A percentile compares a stretch with the other conserved stretches of the same genome.
These are phyloP conservation scores for Aspergillus pseudoterreus DNA, from an alignment of 2,329 filamentous ascomycete genomes.

Conservation along the genomic window DNA sequence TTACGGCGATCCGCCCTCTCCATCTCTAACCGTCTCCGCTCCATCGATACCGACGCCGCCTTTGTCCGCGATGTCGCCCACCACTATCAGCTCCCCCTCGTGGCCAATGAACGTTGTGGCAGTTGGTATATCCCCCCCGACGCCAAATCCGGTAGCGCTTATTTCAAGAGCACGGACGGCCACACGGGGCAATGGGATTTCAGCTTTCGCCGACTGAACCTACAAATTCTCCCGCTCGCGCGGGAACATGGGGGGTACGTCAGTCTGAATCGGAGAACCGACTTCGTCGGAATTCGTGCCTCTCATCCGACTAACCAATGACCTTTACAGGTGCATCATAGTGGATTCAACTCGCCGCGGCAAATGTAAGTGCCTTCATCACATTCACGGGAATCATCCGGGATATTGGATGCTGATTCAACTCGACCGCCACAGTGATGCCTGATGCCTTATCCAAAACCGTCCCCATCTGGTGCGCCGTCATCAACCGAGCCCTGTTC, in stretches of 20 bases:
- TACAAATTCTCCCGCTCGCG: conserved; percentile 71
- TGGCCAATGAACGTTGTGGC: conserved; percentile 93
- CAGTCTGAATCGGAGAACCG: background rate
- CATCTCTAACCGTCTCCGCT: conserved; percentile 75
- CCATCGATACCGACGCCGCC: conserved; percentile 69
- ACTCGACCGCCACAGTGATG: conserved; percentile 57
- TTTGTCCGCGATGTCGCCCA: conserved; percentile 64
- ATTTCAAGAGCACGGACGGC: conserved; percentile 98
- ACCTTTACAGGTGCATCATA: conserved; percentile 56
- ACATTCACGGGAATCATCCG: conserved; percentile 6
- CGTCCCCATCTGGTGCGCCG: conserved; percentile 86
- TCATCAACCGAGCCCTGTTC: conserved; percentile 78
- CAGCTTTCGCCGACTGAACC: conserved; percentile 76
- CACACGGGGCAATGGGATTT: conserved; percentile 90
- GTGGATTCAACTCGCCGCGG: conserved; percentile 91
- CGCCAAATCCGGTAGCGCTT: conserved; percentile 68
- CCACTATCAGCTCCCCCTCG: conserved; percentile 59
- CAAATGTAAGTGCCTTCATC: conserved; percentile 58
- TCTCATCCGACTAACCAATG: conserved; percentile 9
- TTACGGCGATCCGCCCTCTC: conserved; percentile 74
- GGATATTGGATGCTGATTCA: background rate
- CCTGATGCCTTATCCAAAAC: conserved; percentile 94
- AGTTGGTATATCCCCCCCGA: conserved; percentile 82
- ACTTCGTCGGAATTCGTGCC: background rate
- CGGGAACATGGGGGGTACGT: conserved; percentile 62